Percentiles rank a stretch among this genome's conserved stretches.
Evolutionary conservation across 2,329 filamentous ascomycete species (phyloP).

Genomic region (Dactylellina cionopaga): DNA sequence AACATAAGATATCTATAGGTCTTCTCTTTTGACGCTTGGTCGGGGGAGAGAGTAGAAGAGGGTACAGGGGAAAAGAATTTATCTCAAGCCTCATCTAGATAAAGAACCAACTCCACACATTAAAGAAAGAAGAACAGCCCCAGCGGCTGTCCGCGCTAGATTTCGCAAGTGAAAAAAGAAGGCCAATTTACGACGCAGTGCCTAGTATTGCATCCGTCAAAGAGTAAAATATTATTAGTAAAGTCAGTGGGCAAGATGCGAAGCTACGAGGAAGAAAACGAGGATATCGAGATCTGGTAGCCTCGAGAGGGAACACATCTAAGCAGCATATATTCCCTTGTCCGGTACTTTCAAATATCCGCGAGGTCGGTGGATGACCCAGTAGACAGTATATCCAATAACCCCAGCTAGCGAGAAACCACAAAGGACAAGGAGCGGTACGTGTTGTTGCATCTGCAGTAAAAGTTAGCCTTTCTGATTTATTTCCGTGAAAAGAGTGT

Average conservation of each 20-base stretch:
- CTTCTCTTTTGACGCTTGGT: too few relatives aligned
- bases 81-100: too few relatives aligned
- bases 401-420: constrained; percentile 28
- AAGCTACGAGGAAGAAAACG: background rate
- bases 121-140: constrained; percentile 10
- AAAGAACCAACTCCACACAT: constrained; percentile 35
- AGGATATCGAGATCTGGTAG: background rate
- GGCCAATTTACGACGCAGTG: background rate
- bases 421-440: constrained; percentile 37
- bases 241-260: constrained; percentile 6
- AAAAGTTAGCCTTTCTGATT: background rate
- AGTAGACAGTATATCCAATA: constrained; percentile 45
- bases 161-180: background rate
- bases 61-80: too few relatives aligned
- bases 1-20: background rate
- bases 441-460: constrained; percentile 43
- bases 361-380: constrained; percentile 36
- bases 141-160: constrained; percentile 1
- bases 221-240: constrained; percentile 6
- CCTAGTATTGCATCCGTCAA: background rate
- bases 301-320: background rate
- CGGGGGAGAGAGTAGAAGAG: background rate
- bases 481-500: background rate
- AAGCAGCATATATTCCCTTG: constrained; percentile 48
- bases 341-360: constrained; percentile 34